Evolutionary conservation across 106 monocot species (phyloP), one percentile per base, ranked within the genome.

Genomic region (Phalaenopsis aphrodite): DNA sequence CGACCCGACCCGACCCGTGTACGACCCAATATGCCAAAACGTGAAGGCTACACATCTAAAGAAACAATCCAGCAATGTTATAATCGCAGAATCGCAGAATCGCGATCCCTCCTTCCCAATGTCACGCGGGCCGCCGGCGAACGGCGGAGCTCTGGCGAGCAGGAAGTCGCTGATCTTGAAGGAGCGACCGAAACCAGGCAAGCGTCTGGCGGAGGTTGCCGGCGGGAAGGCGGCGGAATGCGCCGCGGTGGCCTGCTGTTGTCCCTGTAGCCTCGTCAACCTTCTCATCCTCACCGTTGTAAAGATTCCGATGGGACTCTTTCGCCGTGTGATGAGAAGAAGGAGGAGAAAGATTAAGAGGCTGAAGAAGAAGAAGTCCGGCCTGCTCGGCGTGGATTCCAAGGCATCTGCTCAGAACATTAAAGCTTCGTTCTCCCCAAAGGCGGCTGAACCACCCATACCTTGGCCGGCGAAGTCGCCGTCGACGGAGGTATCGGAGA

Each of bases 201-300:
- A 77, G 19, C 42, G 79, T 57, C 55, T 83, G 38, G 86, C 81
- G 24, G 88, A 89, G 71, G 24, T 79, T 23, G 88, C 86, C 10
- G 88, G 85, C 0, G 72, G 78, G 39, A 84, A 83, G 7, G 76
- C 88, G 42, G 88, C 88, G 38, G 85, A 83, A 37, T 88, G 88
- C 74, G 83, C 83, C 4, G 88, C 85, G 36, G 56, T 89, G 17
- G 75, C 42, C 48, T 89, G 88, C 74, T 88, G 88, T 78, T 84
- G 83, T 67, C 85, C 88, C 8, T 89, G 88, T 68, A 81, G 86
- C 39, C 39, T 86, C 16, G 9, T 84, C 37, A 69, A 78, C 4
- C 81, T 88, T 47, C 55, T 89, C 38, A 43, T 86, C 14, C 67
- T 69, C 67, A 78, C 83, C 16, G 49, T 74, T 17, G 85, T 89